Percentiles rank a stretch among this genome's conserved stretches.
phyloP scores from a whole-genome alignment of 2,329 filamentous ascomycete genomes.

The Nigrograna mackinnonii region DNA sequence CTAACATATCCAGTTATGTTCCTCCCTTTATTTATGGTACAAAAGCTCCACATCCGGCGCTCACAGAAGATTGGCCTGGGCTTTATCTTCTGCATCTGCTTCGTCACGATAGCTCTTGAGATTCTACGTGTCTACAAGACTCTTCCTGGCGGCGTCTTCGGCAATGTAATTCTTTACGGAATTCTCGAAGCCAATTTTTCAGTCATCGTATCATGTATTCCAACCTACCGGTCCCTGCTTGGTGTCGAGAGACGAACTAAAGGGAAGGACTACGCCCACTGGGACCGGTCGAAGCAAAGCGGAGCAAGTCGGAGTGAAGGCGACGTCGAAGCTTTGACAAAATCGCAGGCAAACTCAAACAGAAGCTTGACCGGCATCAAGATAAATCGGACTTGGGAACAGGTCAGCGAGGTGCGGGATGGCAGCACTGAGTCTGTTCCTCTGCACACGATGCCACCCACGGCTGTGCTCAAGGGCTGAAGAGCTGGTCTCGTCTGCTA shows the following conservation, averaged over 20 bases:
- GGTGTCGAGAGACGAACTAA: neutral
- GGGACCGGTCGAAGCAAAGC: neutral
- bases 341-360: no score
- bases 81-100: slow-evolving; percentile 7
- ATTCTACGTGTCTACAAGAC: slow-evolving; percentile 6
- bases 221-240: slow-evolving; percentile 5
- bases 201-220: slow-evolving; percentile 6
- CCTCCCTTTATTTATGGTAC: slow-evolving; percentile 3
- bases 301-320: neutral
- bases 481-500: no score
- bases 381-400: no score
- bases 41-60: slow-evolving; percentile 2
- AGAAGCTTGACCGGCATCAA: no score
- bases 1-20: slow-evolving; percentile 7
- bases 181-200: slow-evolving; percentile 6
- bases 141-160: slow-evolving; percentile 1
- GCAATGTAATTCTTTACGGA: slow-evolving; percentile 6
- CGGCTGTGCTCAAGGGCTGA: no score
- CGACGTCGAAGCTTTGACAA: no score
- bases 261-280: neutral
- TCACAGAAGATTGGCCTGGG: slow-evolving; percentile 7
- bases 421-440: no score
- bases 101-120: slow-evolving; percentile 8
- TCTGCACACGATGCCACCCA: no score
- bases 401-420: no score